Evolutionary conservation across 2,329 filamentous ascomycete genomes (phyloP).

Genomic region (Pseudodiploospora longispora): DNA sequence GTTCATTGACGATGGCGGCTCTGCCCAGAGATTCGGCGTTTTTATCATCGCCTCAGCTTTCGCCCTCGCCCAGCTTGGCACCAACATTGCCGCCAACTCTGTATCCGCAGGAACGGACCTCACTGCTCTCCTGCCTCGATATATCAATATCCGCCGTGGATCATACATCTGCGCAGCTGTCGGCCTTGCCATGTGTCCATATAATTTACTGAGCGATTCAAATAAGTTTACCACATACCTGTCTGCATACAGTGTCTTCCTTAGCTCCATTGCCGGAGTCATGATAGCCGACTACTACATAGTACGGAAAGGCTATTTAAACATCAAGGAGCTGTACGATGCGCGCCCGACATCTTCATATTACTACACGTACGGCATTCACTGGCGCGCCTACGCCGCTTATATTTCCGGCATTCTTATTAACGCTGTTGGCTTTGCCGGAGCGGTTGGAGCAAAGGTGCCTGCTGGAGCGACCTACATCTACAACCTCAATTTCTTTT

Average conservation of each 20-base stretch:
- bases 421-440: slow-evolving; percentile 87
- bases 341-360: slow-evolving; percentile 60
- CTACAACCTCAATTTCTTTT: slow-evolving; percentile 88
- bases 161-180: slow-evolving; percentile 76
- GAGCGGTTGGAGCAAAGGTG: slow-evolving; percentile 63
- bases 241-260: slow-evolving; percentile 84
- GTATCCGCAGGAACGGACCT: slow-evolving; percentile 78
- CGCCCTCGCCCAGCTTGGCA: slow-evolving; percentile 72
- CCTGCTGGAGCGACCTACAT: slow-evolving; percentile 76
- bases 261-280: slow-evolving; percentile 90
- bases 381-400: slow-evolving; percentile 77
- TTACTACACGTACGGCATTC: slow-evolving; percentile 63
- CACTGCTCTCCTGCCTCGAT: slow-evolving; percentile 71
- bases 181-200: slow-evolving; percentile 80
- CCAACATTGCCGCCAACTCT: slow-evolving; percentile 81
- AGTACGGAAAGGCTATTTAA: slow-evolving; percentile 73
- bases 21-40: slow-evolving; percentile 63
- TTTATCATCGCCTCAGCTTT: slow-evolving; percentile 66
- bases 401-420: slow-evolving; percentile 79
- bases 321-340: slow-evolving; percentile 72
- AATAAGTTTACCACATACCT: slow-evolving; percentile 91
- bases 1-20: slow-evolving; percentile 62
- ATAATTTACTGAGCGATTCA: slow-evolving; percentile 63
- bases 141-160: slow-evolving; percentile 76
- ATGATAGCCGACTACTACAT: slow-evolving; percentile 84